These are phyloP conservation scores for Melastoma candidum DNA, from an alignment of 441 rosid genomes.

Conservation along the genomic window DNA sequence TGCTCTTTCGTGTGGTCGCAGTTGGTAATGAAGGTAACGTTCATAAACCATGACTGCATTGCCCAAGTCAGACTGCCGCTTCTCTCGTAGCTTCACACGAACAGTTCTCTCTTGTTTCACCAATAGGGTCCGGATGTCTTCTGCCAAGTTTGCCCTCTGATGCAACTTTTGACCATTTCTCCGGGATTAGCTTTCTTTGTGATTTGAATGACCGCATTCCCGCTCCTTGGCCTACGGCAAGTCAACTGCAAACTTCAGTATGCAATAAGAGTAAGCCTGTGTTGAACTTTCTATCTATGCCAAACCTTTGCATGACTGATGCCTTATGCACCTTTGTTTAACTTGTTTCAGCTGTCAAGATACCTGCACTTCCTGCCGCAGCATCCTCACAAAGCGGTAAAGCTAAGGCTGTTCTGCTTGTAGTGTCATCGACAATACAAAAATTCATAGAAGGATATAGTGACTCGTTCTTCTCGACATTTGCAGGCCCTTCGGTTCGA, in stretches of 20 bases:
- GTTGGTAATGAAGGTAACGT: constrained; percentile 45
- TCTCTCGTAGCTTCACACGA: neutral
- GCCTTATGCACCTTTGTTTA: neutral
- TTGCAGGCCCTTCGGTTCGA: no score
- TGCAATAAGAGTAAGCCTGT: constrained; percentile 61
- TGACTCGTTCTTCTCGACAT: no score
- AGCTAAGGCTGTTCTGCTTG: no score
- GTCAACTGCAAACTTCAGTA: constrained; percentile 44
- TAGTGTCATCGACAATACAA: no score
- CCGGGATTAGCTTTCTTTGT: constrained; percentile 87
- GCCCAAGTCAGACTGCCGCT: neutral
- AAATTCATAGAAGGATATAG: no score
- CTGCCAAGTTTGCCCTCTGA: constrained; percentile 94
- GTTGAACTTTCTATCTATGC: neutral
- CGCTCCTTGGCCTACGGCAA: constrained; percentile 78
- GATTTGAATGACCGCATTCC: constrained; percentile 96
- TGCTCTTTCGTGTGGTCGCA: constrained; percentile 19
- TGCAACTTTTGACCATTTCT: constrained; percentile 61
- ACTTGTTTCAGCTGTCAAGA: no score
- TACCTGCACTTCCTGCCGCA: no score
- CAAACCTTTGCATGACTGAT: neutral
- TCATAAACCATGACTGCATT: neutral
- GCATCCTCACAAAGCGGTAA: no score
- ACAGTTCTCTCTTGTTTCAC: constrained; percentile 4
- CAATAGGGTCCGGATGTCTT: constrained; percentile 79